A percentile compares a stretch with the other conserved stretches of the same genome.
These are phyloP conservation scores for Rhizopogon vesiculosus DNA, from an alignment of 768 basidiomycete species.

Conservation along the genomic window DNA sequence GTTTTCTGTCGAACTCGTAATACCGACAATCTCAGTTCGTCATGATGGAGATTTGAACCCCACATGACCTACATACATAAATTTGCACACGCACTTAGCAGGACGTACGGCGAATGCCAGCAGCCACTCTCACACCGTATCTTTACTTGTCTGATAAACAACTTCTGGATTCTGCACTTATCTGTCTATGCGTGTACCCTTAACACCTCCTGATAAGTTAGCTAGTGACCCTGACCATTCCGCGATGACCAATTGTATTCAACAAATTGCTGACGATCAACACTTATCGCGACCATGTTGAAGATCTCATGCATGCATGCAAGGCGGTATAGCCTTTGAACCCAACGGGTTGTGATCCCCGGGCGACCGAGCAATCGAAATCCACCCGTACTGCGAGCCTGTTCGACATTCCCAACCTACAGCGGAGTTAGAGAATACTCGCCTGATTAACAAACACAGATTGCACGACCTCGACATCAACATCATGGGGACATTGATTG, in stretches of 20 bases:
- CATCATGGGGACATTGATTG: slow-evolving; percentile 13
- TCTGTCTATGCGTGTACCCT: neutral
- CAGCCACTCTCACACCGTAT: neutral
- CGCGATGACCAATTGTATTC: neutral
- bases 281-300: neutral
- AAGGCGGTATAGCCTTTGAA: neutral
- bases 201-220: neutral
- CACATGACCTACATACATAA: neutral
- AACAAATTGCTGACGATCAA: too few species aligned
- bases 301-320: neutral
- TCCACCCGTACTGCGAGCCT: neutral
- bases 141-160: neutral
- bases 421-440: slow-evolving; percentile 6
- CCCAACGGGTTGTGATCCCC: neutral
- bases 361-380: neutral
- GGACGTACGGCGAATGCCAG: neutral
- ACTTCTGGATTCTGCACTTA: too few species aligned
- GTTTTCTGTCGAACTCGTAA: too few species aligned
- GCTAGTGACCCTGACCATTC: neutral
- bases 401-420: too few species aligned
- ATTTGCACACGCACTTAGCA: neutral
- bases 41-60: too few species aligned
- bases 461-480: slow-evolving; percentile 16
- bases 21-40: too few species aligned
- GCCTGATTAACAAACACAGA: slow-evolving; percentile 11